Evolutionary conservation across 1,284 basidiomycete species (phyloP).

Genomic region (Rhodotorula mucilaginosa): DNA sequence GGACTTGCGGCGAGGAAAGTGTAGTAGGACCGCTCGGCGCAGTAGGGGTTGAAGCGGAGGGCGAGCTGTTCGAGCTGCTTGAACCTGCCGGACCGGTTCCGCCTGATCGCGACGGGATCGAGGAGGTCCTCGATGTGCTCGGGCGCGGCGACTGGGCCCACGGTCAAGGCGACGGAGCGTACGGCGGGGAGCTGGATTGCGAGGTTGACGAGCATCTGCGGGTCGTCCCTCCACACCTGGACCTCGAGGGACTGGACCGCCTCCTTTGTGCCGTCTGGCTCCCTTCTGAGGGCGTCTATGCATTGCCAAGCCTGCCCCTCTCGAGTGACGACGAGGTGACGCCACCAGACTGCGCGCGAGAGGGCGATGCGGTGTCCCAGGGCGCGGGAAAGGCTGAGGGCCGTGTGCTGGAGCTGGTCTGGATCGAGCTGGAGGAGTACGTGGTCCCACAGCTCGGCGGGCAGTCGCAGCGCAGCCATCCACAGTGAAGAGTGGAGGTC

Average conservation of each 20-base stretch:
- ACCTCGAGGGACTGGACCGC: conserved; percentile 17
- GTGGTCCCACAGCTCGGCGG: conserved; percentile 41
- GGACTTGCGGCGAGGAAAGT: conserved; percentile 43
- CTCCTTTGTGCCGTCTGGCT: neutral
- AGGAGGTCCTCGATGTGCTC: conserved; percentile 43
- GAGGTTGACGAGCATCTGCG: conserved; percentile 42
- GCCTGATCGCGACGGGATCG: conserved; percentile 1
- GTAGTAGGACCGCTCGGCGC: conserved; percentile 38
- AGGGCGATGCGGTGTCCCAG: conserved; percentile 9
- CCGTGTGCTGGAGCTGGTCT: conserved; percentile 33
- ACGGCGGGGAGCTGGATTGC: conserved; percentile 23
- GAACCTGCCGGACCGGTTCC: neutral
- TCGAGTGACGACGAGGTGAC: conserved; percentile 31
- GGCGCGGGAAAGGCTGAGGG: conserved; percentile 35
- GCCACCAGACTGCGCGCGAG: conserved; percentile 28
- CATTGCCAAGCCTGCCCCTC: conserved; percentile 35
- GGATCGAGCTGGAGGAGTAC: conserved; percentile 25
- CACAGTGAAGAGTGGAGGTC: neutral
- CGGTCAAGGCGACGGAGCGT: conserved; percentile 22
- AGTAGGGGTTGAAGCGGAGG: conserved; percentile 45
- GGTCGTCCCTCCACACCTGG: conserved; percentile 41
- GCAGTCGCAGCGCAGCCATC: conserved; percentile 11
- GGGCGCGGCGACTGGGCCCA: conserved; percentile 41
- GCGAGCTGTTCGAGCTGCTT: conserved; percentile 29
- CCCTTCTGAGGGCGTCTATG: conserved; percentile 15